These are phyloP conservation scores for Neurospora sp. DNA, from an alignment of 2,329 filamentous ascomycete species.

Conservation along the genomic window DNA sequence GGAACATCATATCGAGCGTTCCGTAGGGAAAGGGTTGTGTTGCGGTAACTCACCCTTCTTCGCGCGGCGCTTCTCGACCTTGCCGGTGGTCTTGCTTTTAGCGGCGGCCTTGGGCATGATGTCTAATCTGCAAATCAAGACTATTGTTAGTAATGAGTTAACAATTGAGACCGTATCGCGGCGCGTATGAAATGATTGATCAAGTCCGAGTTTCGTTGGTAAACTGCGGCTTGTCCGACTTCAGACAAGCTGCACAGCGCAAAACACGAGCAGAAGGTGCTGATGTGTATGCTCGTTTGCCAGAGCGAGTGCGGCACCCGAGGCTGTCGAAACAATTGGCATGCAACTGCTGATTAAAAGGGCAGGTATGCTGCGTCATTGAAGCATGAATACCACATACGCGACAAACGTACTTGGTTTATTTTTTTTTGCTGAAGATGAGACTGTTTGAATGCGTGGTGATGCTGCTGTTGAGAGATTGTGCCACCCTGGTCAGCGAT, in stretches of 20 bases:
- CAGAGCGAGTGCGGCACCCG: conserved; percentile 1
- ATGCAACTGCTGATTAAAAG: neutral
- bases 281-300: conserved; percentile 5
- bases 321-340: neutral
- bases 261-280: conserved; percentile 7
- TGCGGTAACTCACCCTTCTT: conserved; percentile 43
- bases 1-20: neutral
- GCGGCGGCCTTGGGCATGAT: conserved; percentile 50
- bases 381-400: neutral
- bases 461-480: conserved; percentile 6
- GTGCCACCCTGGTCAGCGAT: conserved; percentile 10
- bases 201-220: neutral
- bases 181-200: neutral
- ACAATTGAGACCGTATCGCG: neutral
- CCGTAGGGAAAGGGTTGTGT: neutral
- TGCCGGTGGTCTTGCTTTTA: conserved; percentile 40
- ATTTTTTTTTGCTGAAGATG: neutral
- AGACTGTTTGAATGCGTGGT: conserved; percentile 4
- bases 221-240: neutral
- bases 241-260: neutral
- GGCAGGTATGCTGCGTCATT: neutral
- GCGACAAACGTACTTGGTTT: neutral
- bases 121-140: conserved; percentile 21
- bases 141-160: conserved; percentile 17
- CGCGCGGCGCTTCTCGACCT: conserved; percentile 44